phyloP scores from a whole-genome alignment of 108 stramenopile species.

The Nitzschia putrida region DNA sequence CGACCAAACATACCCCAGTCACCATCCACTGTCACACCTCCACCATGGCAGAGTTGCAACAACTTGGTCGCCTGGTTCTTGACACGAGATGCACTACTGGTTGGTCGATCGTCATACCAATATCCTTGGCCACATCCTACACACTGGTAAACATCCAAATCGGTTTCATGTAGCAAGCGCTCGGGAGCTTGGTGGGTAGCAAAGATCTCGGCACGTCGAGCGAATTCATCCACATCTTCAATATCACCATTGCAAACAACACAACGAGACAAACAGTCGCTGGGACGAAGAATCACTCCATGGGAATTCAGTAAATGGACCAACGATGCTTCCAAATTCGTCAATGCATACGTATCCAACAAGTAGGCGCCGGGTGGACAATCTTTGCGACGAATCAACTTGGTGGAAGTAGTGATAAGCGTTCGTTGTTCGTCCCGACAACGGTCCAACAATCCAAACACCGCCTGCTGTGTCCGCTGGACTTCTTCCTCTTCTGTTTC shows the following conservation, averaged over 20 bases:
- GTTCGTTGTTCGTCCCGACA: slow-evolving; percentile 71
- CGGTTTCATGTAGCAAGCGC: slow-evolving; percentile 36
- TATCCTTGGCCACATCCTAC: slow-evolving; percentile 75
- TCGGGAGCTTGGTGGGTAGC: slow-evolving; percentile 58
- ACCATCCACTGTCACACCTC: slow-evolving; percentile 62
- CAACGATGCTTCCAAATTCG: slow-evolving; percentile 67
- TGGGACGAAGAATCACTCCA: slow-evolving; percentile 65
- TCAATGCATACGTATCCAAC: slow-evolving; percentile 57
- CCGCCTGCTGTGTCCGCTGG: slow-evolving; percentile 55
- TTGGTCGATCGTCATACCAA: slow-evolving; percentile 84
- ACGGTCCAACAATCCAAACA: slow-evolving; percentile 55
- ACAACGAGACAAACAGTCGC: slow-evolving; percentile 71
- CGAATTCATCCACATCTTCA: slow-evolving; percentile 48
- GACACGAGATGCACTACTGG: slow-evolving; percentile 76
- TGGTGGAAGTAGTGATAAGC: slow-evolving; percentile 82
- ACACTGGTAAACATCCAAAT: slow-evolving; percentile 72
- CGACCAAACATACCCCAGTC: slow-evolving; percentile 74
- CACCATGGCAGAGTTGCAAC: slow-evolving; percentile 62
- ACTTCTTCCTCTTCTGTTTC: slow-evolving; percentile 84
- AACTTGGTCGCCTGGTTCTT: slow-evolving; percentile 71
- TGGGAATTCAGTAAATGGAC: slow-evolving; percentile 73
- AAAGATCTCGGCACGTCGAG: slow-evolving; percentile 61
- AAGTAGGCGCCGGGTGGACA: slow-evolving; percentile 84
- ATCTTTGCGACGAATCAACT: slow-evolving; percentile 72
- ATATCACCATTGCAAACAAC: slow-evolving; percentile 88